These are phyloP conservation scores for Petunia axillaris DNA, from an alignment of 257 asterid species.

Conservation along the genomic window DNA sequence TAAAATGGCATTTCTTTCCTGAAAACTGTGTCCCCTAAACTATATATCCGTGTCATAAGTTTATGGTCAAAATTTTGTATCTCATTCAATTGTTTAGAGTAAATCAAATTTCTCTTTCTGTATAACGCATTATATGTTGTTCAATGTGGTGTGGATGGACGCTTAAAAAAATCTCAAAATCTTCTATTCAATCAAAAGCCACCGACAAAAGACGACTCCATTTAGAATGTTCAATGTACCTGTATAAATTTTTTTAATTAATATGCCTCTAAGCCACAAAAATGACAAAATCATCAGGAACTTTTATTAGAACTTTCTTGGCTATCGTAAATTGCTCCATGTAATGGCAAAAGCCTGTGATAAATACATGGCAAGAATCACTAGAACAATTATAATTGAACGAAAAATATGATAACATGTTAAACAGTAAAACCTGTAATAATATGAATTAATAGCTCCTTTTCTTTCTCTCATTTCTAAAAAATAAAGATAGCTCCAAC, in stretches of 20 bases:
- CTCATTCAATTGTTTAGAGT: background rate
- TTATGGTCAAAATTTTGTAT: background rate
- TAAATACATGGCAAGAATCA: conserved; percentile 13
- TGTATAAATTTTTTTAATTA: background rate
- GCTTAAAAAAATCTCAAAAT: background rate
- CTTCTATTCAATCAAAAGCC: background rate
- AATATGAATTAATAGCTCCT: background rate
- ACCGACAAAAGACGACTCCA: background rate
- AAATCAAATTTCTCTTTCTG: background rate
- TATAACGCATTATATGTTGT: background rate
- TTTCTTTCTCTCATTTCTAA: conserved; percentile 17
- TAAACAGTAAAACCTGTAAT: conserved; percentile 11
- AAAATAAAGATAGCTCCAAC: conserved; percentile 4
- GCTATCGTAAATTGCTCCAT: background rate
- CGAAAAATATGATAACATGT: background rate
- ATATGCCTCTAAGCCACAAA: background rate
- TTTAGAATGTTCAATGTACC: background rate
- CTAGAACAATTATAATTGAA: background rate
- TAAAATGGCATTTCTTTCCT: background rate
- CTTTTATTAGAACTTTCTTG: background rate
- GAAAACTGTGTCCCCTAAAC: too few species aligned
- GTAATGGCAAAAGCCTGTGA: background rate
- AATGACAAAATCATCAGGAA: background rate
- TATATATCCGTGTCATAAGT: too few species aligned
- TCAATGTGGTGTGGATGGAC: background rate